phyloP scores from a whole-genome alignment of 2,329 filamentous ascomycete genomes.

The Aureobasidium pullulans region DNA sequence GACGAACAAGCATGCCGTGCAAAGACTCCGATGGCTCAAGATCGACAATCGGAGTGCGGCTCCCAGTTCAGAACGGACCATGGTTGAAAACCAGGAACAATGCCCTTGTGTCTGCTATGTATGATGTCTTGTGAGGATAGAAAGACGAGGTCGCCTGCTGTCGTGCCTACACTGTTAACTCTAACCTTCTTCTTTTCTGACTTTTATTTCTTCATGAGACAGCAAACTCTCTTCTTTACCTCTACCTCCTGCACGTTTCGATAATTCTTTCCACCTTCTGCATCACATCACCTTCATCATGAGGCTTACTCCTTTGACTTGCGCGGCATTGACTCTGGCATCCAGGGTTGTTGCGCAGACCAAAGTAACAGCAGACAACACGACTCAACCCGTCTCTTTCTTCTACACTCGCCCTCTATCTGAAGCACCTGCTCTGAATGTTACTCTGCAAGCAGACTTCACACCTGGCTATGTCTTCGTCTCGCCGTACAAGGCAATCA shows the following conservation, averaged over 20 bases:
- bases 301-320: background rate
- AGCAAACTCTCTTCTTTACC: background rate
- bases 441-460: constrained; percentile 16
- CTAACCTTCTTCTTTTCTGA: background rate
- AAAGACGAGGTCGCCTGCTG: background rate
- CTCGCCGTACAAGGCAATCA: constrained; percentile 17
- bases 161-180: background rate
- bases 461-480: constrained; percentile 21
- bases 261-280: background rate
- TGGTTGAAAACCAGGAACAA: background rate
- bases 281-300: background rate
- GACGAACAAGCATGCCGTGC: background rate
- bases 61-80: background rate
- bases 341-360: background rate
- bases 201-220: background rate
- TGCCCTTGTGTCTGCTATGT: background rate
- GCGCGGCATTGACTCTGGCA: background rate
- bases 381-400: constrained; percentile 18
- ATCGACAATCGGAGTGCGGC: background rate
- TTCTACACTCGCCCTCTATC: constrained; percentile 22
- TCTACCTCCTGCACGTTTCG: background rate
- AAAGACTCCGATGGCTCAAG: background rate
- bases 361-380: constrained; percentile 2
- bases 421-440: constrained; percentile 17
- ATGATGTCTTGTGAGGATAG: background rate